A percentile compares a stretch with the other conserved stretches of the same genome.
Conservation (phyloP, 768 basidiomycete genomes). For the Cystobasidium onofrii region DNA sequence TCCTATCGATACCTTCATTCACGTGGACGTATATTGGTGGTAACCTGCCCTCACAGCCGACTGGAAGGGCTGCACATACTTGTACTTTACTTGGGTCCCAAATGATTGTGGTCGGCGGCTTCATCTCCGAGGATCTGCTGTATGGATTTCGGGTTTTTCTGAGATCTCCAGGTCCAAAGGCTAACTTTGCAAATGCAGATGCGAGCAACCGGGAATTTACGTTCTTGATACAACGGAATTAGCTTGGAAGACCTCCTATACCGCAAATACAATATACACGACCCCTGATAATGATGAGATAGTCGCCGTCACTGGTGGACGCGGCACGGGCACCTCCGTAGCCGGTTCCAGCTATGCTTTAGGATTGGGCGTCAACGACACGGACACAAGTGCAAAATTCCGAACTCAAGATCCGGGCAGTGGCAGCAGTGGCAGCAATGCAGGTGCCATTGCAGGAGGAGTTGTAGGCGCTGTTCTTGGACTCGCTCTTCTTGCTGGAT, state of each 20-base stretch:
- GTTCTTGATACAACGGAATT: slow-evolving; percentile 28
- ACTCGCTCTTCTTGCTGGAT: slow-evolving; percentile 20
- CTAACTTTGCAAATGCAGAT: not conserved
- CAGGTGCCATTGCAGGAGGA: not conserved
- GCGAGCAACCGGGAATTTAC: slow-evolving; percentile 26
- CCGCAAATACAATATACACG: slow-evolving; percentile 5
- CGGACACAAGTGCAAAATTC: slow-evolving; percentile 32
- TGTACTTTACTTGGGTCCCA: slow-evolving; percentile 35
- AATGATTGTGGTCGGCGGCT: slow-evolving; percentile 38
- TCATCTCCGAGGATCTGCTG: slow-evolving; percentile 30
- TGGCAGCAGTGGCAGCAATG: not conserved
- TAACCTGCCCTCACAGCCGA: slow-evolving; percentile 27
- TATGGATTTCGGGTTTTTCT: slow-evolving; percentile 18
- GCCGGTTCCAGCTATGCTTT: slow-evolving; percentile 33
- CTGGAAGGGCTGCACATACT: slow-evolving; percentile 35
- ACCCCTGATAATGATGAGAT: slow-evolving; percentile 19
- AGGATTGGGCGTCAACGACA: slow-evolving; percentile 22
- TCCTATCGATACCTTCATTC: slow-evolving; percentile 34
- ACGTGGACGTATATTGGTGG: slow-evolving; percentile 36
- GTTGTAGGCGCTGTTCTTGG: slow-evolving; percentile 11
- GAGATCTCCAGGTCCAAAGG: not conserved
- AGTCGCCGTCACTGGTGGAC: slow-evolving; percentile 37
- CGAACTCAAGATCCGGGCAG: not conserved
- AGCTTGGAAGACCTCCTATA: slow-evolving; percentile 16
- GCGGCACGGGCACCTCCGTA: slow-evolving; percentile 31